Conservation (phyloP, 2,329 filamentous ascomycete genomes). For the Claviceps pazoutovae region DNA sequence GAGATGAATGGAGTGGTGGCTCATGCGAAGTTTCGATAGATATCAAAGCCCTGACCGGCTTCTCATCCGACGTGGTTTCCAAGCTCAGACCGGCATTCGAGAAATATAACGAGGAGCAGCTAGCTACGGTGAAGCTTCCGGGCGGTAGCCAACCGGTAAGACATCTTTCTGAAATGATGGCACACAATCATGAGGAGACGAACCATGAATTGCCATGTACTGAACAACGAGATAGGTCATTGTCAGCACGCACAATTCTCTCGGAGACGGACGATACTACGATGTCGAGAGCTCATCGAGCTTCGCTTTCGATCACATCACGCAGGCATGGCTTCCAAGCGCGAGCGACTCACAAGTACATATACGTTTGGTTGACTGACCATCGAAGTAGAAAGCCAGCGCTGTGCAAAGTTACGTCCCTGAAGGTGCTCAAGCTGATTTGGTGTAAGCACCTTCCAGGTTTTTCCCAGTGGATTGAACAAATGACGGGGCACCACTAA, state of each 20-base stretch:
- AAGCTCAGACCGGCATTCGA: conserved; percentile 73
- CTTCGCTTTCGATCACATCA: conserved; percentile 75
- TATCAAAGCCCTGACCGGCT: conserved; percentile 72
- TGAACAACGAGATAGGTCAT: conserved; percentile 45
- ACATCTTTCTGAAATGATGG: neutral
- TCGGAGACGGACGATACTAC: conserved; percentile 74
- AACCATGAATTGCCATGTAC: too few relatives aligned
- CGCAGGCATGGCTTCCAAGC: conserved; percentile 39
- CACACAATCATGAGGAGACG: too few relatives aligned
- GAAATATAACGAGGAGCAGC: conserved; percentile 94
- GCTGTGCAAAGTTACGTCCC: conserved; percentile 64
- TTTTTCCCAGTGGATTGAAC: neutral
- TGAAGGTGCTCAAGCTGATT: conserved; percentile 61
- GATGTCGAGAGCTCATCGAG: conserved; percentile 79
- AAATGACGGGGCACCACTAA: neutral
- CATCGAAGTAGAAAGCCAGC: conserved; percentile 54
- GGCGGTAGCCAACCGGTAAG: conserved; percentile 53
- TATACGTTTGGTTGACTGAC: conserved; percentile 1
- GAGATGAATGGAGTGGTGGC: neutral
- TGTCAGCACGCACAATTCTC: conserved; percentile 72
- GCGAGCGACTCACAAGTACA: neutral
- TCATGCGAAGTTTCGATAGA: conserved; percentile 38
- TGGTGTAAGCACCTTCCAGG: conserved; percentile 52
- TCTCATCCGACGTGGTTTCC: conserved; percentile 51
- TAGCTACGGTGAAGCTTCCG: conserved; percentile 77